A percentile compares a stretch with the other conserved stretches of the same genome.
These are phyloP conservation scores for Entomortierella lignicola DNA, from an alignment of 192 early-diverging fungal genomes.

Conservation along the genomic window DNA sequence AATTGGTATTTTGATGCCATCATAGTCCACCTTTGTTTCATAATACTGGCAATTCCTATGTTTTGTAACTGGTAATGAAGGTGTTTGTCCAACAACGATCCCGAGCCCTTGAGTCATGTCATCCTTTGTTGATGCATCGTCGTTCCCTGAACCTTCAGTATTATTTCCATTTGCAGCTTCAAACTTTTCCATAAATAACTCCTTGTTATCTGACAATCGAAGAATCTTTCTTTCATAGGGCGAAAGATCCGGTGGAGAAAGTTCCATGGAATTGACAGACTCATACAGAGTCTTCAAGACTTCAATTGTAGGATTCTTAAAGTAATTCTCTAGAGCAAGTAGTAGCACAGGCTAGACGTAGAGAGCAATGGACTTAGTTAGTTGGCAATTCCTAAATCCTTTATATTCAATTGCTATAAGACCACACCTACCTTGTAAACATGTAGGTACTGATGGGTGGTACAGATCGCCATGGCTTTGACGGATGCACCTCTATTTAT, in stretches of 20 bases:
- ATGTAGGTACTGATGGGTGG: conserved; percentile 90
- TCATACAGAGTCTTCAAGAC: conserved; percentile 84
- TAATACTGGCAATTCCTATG: conserved; percentile 91
- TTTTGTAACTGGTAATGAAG: conserved; percentile 27
- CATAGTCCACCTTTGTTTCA: conserved; percentile 88
- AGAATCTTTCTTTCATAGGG: conserved; percentile 86
- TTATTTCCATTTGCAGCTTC: conserved; percentile 15
- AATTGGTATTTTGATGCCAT: conserved; percentile 88
- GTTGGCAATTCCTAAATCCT: no score
- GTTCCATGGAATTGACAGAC: conserved; percentile 88
- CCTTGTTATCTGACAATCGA: conserved; percentile 82
- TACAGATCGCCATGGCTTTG: conserved; percentile 95
- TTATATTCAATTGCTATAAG: no score
- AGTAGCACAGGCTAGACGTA: conserved; percentile 92
- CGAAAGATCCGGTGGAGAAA: conserved; percentile 84
- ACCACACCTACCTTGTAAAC: conserved; percentile 80
- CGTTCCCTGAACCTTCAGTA: conserved; percentile 24
- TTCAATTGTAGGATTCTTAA: conserved; percentile 76
- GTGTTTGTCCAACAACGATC: conserved; percentile 34
- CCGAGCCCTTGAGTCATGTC: conserved; percentile 57
- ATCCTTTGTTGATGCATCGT: conserved; percentile 7
- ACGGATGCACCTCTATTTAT: conserved; percentile 83
- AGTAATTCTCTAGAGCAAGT: conserved; percentile 93
- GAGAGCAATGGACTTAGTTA: no score
- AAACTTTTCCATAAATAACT: conserved; percentile 89